Evolutionary conservation across 345 rosid genomes (phyloP), one percentile per base, ranked within the genome.

Genomic region (Melaleuca alternifolia): DNA sequence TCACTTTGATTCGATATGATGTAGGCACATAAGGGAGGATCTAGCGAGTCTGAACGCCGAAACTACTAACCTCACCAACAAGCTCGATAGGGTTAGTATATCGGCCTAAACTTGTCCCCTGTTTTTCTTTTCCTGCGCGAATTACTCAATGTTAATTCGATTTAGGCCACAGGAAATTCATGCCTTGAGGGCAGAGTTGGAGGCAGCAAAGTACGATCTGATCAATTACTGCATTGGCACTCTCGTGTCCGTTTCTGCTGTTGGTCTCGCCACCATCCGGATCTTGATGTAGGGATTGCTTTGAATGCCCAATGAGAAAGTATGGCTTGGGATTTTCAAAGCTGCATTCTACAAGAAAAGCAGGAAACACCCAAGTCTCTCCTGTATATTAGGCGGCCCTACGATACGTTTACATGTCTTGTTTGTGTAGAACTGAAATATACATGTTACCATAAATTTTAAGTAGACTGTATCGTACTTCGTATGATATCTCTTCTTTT

Each of bases 221-320:
- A 95, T 96, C 76, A 97, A 97, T 89, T 97, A 95, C 89, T 96
- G 97, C 91, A 94, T 97, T 46, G 99, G 98, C 88, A 90, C 95
- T 46, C 94, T 97, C n/a, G 99, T 94, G 86, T 97, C 99, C 30
- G 88, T 94, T 83, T 94, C 96, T 75, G 99, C 99, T 33, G 95
- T 93, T 81, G 98, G 99, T 82, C 98, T 97, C 65, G 98, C 99
- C 57, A 91, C 91, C 20, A 76, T 97, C 83, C 97, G 99, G 87
- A 93, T 97, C 81, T 84, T 93, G 87, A 87, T 94, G 94, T 97
- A 88, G 91, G 85, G 79, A 33, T 18, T 76, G 16, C 37, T 50
- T 18, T 12, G 21, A 62, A 15, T 30, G 15, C 76, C 12, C 44
- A 21, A 62, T 6, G 23, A 37, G 76, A 62, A 62, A 65, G 46